Base-by-base conservation (phyloP, 805 yeast genomes). In the Aciculoconidium aculeatum region DNA sequence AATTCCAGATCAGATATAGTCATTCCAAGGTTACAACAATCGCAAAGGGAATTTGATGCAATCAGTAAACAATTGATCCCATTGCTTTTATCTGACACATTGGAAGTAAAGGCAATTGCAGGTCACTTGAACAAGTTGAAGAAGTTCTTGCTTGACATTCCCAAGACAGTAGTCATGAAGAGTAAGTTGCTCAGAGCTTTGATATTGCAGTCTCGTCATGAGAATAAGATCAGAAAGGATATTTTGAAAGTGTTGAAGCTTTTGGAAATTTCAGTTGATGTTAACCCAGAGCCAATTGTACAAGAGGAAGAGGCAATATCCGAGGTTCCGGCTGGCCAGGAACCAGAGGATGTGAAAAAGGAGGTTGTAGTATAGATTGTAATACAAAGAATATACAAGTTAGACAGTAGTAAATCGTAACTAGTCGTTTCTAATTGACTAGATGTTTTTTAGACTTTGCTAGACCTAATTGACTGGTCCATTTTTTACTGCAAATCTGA, bases 151-250 rank as follows among this genome's bases (percentile, higher is more conserved):
- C 28, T 15, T 25, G 28, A 12, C 12, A 37, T 21, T 31, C 69
- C 70, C 6, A 39, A 42, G 16, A 43, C 59, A 16, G 41, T 59
- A 2, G 37, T 61, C 7, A 32, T 42, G 10, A 58, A 52, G 32
- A 55, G 64, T 21, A 47, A 43, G 24, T 36, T 62, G 21, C 45
- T 51, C 23, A 44, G 61, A 23, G 50, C 52, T 10, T 37, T 64
- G 32, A 49, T 64, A 9, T 36, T 59, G 27, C 41, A n/a, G n/a
- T n/a, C n/a, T n/a, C n/a, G n/a, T n/a, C n/a, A n/a, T n/a, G n/a
- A n/a, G n/a, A n/a, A 19, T 5, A 27, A 35, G 12, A 43, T 54
- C 9, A 43, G 49, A 17, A 25, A 21, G 3, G 45, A 39, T 25
- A 40, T 54, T 6, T 35, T 28, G 19, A 31, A 32, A n/a, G 34